A percentile compares a stretch with the other conserved stretches of the same genome.
phyloP scores from a whole-genome alignment of 2,329 filamentous ascomycete species.

The Phyllosticta citrichinensis region DNA sequence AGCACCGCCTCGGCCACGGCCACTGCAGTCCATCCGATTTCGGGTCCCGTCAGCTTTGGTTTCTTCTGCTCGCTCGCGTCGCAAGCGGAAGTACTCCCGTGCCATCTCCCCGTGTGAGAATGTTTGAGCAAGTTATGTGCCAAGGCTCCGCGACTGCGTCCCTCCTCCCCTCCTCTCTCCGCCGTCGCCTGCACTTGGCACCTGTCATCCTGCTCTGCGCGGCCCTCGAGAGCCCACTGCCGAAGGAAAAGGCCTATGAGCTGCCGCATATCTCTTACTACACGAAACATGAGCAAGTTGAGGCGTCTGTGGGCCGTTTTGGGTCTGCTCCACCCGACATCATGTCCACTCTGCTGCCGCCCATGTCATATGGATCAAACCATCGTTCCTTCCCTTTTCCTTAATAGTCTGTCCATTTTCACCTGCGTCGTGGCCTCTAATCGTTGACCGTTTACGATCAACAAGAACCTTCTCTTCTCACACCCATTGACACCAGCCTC shows the following conservation, averaged over 20 bases:
- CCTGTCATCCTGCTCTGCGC: neutral
- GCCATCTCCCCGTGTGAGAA: neutral
- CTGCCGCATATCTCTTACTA: neutral
- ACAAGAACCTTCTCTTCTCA: neutral
- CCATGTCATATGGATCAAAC: neutral
- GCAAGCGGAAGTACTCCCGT: neutral
- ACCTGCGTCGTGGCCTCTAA: neutral
- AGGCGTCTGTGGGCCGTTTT: neutral
- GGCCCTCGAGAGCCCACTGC: neutral
- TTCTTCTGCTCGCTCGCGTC: neutral
- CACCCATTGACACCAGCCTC: neutral
- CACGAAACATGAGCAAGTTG: neutral
- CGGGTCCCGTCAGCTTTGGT: too few species aligned
- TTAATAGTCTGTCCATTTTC: too few species aligned
- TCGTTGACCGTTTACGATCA: neutral
- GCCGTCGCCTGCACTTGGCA: neutral
- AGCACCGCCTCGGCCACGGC: too few species aligned
- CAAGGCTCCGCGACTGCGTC: neutral
- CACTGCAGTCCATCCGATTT: too few species aligned
- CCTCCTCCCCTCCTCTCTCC: neutral
- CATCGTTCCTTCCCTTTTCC: neutral
- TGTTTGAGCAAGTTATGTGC: constrained; percentile 8
- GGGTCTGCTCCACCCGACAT: neutral
- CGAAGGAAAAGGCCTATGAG: neutral
- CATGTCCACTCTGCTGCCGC: neutral